phyloP scores from a whole-genome alignment of 345 rosid genomes.

The Camelina hispida region DNA sequence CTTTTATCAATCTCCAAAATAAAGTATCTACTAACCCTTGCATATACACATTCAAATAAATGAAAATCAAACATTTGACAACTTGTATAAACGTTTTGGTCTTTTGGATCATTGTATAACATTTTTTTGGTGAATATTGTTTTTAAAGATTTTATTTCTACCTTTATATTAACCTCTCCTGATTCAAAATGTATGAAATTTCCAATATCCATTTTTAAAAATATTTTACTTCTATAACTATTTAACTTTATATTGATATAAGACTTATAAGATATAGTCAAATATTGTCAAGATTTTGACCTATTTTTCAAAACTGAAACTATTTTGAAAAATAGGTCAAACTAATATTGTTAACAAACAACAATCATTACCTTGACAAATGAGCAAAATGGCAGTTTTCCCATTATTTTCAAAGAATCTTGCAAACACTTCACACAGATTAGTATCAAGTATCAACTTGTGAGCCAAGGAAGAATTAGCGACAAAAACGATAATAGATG shows the following conservation, averaged over 20 bases:
- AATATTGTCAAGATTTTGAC: conserved; percentile 22
- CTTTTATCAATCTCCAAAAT: not conserved
- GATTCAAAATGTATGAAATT: not conserved
- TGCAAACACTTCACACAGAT: no score
- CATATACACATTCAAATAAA: no score
- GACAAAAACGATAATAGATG: not conserved
- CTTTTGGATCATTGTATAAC: not conserved
- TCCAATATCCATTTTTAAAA: not conserved
- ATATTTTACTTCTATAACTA: not conserved
- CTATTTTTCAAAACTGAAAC: conserved; percentile 7
- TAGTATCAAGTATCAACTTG: not conserved
- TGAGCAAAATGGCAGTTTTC: no score
- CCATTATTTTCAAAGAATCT: no score
- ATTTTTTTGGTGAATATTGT: not conserved
- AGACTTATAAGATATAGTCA: conserved; percentile 4
- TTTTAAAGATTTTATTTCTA: no score
- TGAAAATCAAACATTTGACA: no score
- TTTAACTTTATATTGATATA: not conserved
- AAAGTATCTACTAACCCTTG: no score
- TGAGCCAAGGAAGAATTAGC: not conserved
- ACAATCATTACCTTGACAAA: not conserved
- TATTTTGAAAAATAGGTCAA: not conserved
- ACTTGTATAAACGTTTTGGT: not conserved
- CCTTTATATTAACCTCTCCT: not conserved
- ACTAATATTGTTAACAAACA: not conserved